Base-by-base conservation (phyloP, 805 yeast genomes). In the Blastobotrys mokoenaii region DNA sequence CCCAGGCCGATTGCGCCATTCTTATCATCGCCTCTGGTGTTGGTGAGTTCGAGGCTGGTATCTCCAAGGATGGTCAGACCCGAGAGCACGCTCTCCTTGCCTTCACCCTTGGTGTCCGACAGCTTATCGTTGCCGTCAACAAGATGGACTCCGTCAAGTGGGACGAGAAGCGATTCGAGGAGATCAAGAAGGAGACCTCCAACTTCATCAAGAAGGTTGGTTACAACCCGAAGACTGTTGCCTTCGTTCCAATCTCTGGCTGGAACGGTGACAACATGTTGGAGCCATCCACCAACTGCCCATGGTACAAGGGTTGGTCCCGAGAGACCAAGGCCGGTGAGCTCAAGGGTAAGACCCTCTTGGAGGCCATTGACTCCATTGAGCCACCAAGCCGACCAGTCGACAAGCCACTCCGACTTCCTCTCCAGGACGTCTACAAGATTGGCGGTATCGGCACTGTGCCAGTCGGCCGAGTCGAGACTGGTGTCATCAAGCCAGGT, bases 21-120 rank as follows among this genome's bases (percentile, higher is more conserved):
- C 79, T 85, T 67, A 86, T 86, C 64, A 84, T 85, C 68, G 94
- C 90, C 66, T 85, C 89, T 70, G 90, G 93, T 72, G 79, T 78
- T 66, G 93, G 93, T 84, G 95, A 85, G 72, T 85, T 84, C 79
- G 95, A 84, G 77, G 89, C 94, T 64, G 95, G 94, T 74, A 85
- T 85, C 77, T 83, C 93, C 66, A 77, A 84, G 79, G 94, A 84
- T 64, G 95, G 95, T 69, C 95, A 84, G 76, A 85, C 95, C 71
- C 84, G 90, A 77, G 45, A 42, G 40, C 94, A 84, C 79, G 94
- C 95, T 67, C 76, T 84, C 58, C 77, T 84, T 66, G 90, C 94
- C 65, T 81, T 70, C 83, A 84, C 94, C 68, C 77, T 85, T 63
- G 95, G 95, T 76, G 93, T 84, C 58, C 78, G 71, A 59, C 90